Base-by-base conservation (phyloP, 306 rosid species). In the Oemleria cerasiformis region DNA sequence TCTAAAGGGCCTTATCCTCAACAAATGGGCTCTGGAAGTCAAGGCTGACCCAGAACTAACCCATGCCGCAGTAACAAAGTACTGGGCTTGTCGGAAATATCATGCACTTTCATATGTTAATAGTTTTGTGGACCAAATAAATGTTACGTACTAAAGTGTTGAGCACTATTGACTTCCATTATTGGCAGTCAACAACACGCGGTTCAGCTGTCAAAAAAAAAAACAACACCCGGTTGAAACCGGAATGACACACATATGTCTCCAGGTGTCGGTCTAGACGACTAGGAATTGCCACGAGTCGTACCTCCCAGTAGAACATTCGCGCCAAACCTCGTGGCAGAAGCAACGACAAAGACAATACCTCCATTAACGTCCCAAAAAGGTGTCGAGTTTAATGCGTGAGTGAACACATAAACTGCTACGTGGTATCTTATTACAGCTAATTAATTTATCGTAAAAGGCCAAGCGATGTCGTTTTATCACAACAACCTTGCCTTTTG, bases 401-500 rank as follows among this genome's bases (percentile, higher is more conserved):
- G 63, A 16, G 25, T 38, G 65, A 38, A 36, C 2, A 1, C 65
- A 40, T 1, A 16, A 8, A 38, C 44, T 8, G 12, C 65, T 30
- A 16, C 44, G 45, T 38, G 65, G 65, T 43, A 1, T 15, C 14
- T 9, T 54, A 4, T 2, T 5, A 20, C 49, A 40, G 40, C 4
- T 21, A 4, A 8, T 40, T 1, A 39, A 39, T 8, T 36, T 1
- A 25, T 30, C 20, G 11, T 5, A 13, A 50, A 36, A 19, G 10
- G n/a, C 36, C 19, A 25, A 66, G 34, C 7, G 45, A 2, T 42
- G 50, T 41, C 14, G 47, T 30, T 67, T 61, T 4, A 5, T 34
- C 0, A 4, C 10, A 8, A 40, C 17, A 20, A 42, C 11, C 56
- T 30, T 20, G 81, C 43, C 68, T 65, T 48, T 75, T 76, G 85